Evolutionary conservation across 306 rosid genomes (phyloP), one percentile per base, ranked within the genome.

Genomic region (Astragalus glycyphyllos): DNA sequence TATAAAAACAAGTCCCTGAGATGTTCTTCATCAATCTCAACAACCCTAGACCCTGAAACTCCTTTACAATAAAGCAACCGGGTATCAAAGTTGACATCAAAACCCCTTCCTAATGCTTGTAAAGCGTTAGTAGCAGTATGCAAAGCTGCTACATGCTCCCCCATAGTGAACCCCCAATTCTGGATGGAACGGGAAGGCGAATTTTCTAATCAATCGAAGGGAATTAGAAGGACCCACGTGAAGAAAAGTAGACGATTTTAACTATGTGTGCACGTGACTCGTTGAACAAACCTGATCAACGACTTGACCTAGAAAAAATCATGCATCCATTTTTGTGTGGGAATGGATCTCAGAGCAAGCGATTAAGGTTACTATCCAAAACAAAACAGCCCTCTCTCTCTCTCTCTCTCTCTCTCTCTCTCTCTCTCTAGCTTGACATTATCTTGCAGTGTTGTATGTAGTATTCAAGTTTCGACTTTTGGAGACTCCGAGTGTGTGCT

Each of bases 61-160:
- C 98, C 97, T 81, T 93, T 90, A 66, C 96, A 90, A 71, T 90
- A 93, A 17, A 93, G 96, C 80, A 93, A 80, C 88, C 97, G 88
- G 7, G 97, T 85, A 84, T 93, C 98, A 55, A 80, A 93, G 76
- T 90, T 90, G 69, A 88, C 96, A 59, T 93, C 97, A 80, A 93
- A 93, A 7, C 98, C 98, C 71, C 96, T 88, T 38, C 97, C 98
- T 62, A 93, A 60, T 54, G 98, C 96, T 65, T 90, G 91, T 56
- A 93, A 90, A 77, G 96, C 85, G 83, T 83, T 84, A n/a, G 82
- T 75, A 75, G 96, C 90, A 61, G 97, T 93, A 76, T 90, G 93
- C 84, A 90, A 72, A 12, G 98, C 97, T 77, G 92, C 94, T 65
- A 80, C 80, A 78, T 72, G 91, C 79, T 83, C 89, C 80, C 65